Evolutionary conservation across 805 yeast genomes (phyloP).

Genomic region (Wickerhamomyces ciferrii): DNA sequence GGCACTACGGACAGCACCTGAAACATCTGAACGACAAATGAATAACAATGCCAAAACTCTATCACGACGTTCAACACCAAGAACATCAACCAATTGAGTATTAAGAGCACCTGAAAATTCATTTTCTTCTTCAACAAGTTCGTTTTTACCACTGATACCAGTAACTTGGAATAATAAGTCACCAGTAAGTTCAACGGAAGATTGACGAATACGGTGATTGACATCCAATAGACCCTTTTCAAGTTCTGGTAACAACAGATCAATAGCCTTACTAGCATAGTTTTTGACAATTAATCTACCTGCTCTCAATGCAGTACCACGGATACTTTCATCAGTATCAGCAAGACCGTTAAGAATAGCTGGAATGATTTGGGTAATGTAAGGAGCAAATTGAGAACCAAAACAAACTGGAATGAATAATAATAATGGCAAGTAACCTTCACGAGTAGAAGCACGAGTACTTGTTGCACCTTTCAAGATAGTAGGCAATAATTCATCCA

Average conservation of each 20-base stretch:
- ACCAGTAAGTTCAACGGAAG: slow-evolving; percentile 93
- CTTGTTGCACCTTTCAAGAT: slow-evolving; percentile 69
- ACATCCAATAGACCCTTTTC: slow-evolving; percentile 83
- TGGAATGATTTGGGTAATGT: slow-evolving; percentile 80
- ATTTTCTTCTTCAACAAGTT: slow-evolving; percentile 50
- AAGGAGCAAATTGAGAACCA: slow-evolving; percentile 88
- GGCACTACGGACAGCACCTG: slow-evolving; percentile 82
- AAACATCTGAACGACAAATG: slow-evolving; percentile 88
- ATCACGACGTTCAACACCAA: slow-evolving; percentile 88
- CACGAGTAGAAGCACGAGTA: slow-evolving; percentile 69
- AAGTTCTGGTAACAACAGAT: slow-evolving; percentile 86
- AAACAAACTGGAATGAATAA: slow-evolving; percentile 91
- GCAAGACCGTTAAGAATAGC: slow-evolving; percentile 90
- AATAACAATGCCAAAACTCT: slow-evolving; percentile 80
- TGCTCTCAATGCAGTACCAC: slow-evolving; percentile 86
- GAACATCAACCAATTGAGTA: slow-evolving; percentile 62
- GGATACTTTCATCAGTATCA: slow-evolving; percentile 77
- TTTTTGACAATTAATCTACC: slow-evolving; percentile 89
- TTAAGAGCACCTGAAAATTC: slow-evolving; percentile 47
- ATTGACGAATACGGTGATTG: slow-evolving; percentile 81
- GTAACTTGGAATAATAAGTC: slow-evolving; percentile 91
- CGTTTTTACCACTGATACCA: slow-evolving; percentile 79
- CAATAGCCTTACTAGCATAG: slow-evolving; percentile 90
- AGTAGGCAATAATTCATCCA: slow-evolving; percentile 84
- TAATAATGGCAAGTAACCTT: slow-evolving; percentile 88